Conservation (phyloP, 2,329 filamentous ascomycete species). For the Chaetomium sp. region DNA sequence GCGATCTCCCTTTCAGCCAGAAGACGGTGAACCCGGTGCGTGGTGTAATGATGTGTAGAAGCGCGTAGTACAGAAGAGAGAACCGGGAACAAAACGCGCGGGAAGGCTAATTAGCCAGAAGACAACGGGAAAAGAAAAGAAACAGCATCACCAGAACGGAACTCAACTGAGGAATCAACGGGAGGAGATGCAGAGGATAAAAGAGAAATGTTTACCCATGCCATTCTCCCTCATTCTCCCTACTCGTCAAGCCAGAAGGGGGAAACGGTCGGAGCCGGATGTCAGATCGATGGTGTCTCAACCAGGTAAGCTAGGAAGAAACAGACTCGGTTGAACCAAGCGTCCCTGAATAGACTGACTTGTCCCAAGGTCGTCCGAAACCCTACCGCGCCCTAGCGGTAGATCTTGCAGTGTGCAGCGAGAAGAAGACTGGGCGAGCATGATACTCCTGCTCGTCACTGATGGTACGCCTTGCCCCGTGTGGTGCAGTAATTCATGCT, state of each 20-base stretch:
- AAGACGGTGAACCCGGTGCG: constrained; percentile 1
- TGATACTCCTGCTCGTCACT: too few relatives aligned
- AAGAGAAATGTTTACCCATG: constrained; percentile 3
- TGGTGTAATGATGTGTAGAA: too few relatives aligned
- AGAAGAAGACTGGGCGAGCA: too few relatives aligned
- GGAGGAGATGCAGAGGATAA: constrained; percentile 9
- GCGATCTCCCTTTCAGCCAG: constrained; percentile 25
- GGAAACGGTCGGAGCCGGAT: neutral
- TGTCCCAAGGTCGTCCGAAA: too few relatives aligned
- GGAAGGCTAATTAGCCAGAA: constrained; percentile 20
- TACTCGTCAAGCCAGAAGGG: neutral
- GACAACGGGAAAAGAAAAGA: constrained; percentile 15
- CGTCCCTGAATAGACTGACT: too few relatives aligned
- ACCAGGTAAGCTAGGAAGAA: neutral
- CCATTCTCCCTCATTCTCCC: neutral
- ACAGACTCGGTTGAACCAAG: neutral
- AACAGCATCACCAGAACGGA: constrained; percentile 2
- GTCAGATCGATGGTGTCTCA: too few relatives aligned
- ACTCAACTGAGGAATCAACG: constrained; percentile 12
- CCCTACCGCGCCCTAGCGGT: too few relatives aligned
- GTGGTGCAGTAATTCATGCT: too few relatives aligned
- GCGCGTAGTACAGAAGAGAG: too few relatives aligned
- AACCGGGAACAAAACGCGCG: neutral
- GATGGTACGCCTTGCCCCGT: too few relatives aligned
- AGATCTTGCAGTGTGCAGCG: too few relatives aligned